Evolutionary conservation across 192 early-diverging fungal species (phyloP), one percentile per base, ranked within the genome.

Genomic region (Geranomyces michiganensis): DNA sequence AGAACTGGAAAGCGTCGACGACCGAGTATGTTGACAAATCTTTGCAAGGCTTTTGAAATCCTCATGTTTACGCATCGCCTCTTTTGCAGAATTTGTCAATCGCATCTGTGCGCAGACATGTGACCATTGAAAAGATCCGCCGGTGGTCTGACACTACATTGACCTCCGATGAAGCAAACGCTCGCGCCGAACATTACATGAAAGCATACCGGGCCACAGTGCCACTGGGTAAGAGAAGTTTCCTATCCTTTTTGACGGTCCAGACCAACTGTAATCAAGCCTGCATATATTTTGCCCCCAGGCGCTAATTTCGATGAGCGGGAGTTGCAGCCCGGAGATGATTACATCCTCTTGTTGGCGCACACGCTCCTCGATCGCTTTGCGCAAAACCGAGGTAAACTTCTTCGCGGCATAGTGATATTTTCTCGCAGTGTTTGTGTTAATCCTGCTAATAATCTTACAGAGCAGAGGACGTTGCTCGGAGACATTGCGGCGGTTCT

Each of bases 261-360:
- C 12, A 19, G 19, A 47, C 46, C n/a, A n/a, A n/a, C n/a, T n/a
- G n/a, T n/a, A n/a, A n/a, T n/a, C n/a, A n/a, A n/a, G 58, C 24
- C 17, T 6, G 24, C 51, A 53, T 53, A 47, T 56, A 24, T 56
- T 24, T 12, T 24, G 24, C 24, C 32, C n/a, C 21, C 56, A 69
- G 70, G 61, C 12, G 48, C 36, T 5, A 12, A 76, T 63, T 72
- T 92, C 61, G 88, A 85, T 65, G 82, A 87, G 55, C 89, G 87
- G 27, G 91, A 92, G 72, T 79, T 87, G 24, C 92, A 94, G 65
- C 85, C 87, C 68, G 91, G 92, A 22, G 92, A 94, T 68, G 92
- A 94, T 47, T 92, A 87, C 73, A 78, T 88, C 22, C 78, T 92
- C 15, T 66, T 94, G 31, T 86, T 87, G 8, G 80, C 78, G 0